Evolutionary conservation across 257 asterid genomes (phyloP), one percentile per base, ranked within the genome.

Genomic region (Solanum ahanhuiri): DNA sequence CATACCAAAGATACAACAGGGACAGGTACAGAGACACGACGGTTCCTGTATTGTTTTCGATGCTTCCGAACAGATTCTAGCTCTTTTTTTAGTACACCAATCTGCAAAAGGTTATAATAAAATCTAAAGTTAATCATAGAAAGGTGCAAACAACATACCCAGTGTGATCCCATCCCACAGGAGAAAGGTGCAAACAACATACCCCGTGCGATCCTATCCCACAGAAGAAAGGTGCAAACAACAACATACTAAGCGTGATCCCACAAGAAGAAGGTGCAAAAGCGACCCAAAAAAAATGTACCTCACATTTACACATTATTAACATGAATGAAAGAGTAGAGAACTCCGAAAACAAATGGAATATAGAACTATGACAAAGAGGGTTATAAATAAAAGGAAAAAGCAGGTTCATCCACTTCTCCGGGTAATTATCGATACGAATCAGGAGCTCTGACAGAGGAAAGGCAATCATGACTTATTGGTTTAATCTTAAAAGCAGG

Each of bases 1-100:
- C 95, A 81, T 89, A 96, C 99, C 99, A 96, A 90, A 84, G 98
- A 94, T 64, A 96, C 97, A 90, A 96, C 99, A 60, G 99, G 99
- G 85, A 95, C 95, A 64, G 99, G 99, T 35, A 96, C 91, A 84
- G 92, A 88, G 70, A 71, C 25, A 63, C 98, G 96, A 48, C 94
- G 96, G 86, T 90, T 93, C 86, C 99, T 93, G 89, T 95, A 96
- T 89, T 95, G 99, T 92, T 95, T 93, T 39, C 99, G 95, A 90
- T 96, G 99, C 90, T 94, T 96, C 57, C 99, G 97, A n/a, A 96
- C 95, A 51, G 98, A 91, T 89, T 96, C 98, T 86, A 96, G 93
- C 93, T 96, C 99, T 90, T 96, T 94, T 90, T 94, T 96, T 28
- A 96, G 96, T 85, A 95, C 91, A 64, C 89, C 98, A 82, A 96